Evolutionary conservation across 2,329 filamentous ascomycete genomes (phyloP).

Genomic region (Penicillium hordei): DNA sequence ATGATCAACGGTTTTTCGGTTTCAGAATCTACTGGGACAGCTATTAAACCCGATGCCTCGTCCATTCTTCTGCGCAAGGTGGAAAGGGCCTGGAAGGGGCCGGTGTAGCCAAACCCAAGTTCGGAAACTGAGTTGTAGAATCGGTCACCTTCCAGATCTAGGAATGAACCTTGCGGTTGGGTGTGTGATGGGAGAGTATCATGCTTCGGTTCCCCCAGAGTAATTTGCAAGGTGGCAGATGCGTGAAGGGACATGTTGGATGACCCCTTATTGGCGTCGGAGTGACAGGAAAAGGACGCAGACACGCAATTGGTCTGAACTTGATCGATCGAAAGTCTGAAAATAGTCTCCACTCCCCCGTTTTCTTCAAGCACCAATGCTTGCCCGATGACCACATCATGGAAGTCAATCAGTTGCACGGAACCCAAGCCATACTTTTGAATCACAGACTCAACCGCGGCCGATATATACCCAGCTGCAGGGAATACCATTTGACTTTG

Average conservation of each 20-base stretch:
- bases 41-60: slow-evolving; percentile 20
- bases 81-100: slow-evolving; percentile 23
- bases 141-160: slow-evolving; percentile 21
- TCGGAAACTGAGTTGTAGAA: slow-evolving; percentile 29
- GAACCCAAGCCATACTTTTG: slow-evolving; percentile 14
- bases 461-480: slow-evolving; percentile 30
- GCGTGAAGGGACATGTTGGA: slow-evolving; percentile 19
- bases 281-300: slow-evolving; percentile 23
- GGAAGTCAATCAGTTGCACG: slow-evolving; percentile 25
- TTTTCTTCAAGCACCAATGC: slow-evolving; percentile 30
- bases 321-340: slow-evolving; percentile 21
- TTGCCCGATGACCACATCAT: slow-evolving; percentile 26
- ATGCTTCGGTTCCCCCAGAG: slow-evolving; percentile 8
- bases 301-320: neutral
- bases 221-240: slow-evolving; percentile 13
- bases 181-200: slow-evolving; percentile 9
- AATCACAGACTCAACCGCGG: slow-evolving; percentile 28
- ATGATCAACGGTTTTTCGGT: slow-evolving; percentile 10
- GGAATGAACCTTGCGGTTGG: slow-evolving; percentile 2
- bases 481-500: slow-evolving; percentile 35
- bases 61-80: slow-evolving; percentile 21
- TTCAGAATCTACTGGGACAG: slow-evolving; percentile 8
- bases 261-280: slow-evolving; percentile 17
- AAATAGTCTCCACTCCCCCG: slow-evolving; percentile 20
- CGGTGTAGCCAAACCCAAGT: slow-evolving; percentile 30